Percentiles rank a stretch among this genome's conserved stretches.
phyloP scores from a whole-genome alignment of 345 rosid species.

The Kandelia obovata region DNA sequence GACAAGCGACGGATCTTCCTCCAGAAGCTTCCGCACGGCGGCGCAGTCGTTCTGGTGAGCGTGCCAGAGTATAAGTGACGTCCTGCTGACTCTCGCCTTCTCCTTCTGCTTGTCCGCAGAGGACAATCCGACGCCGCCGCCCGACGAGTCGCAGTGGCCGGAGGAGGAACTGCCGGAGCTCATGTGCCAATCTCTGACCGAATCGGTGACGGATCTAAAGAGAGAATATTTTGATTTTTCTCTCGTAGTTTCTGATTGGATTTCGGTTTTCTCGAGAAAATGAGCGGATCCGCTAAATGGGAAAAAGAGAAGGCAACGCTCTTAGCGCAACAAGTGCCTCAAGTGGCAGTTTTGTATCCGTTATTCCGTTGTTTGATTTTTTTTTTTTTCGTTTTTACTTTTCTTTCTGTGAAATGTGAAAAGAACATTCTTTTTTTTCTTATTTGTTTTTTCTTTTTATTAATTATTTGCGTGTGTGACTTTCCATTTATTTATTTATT shows the following conservation, averaged over 20 bases:
- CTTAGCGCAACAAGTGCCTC: background rate
- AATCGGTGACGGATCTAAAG: constrained; percentile 12
- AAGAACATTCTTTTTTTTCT: background rate
- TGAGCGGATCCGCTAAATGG: background rate
- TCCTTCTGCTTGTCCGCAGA: constrained; percentile 73
- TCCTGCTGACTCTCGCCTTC: constrained; percentile 96
- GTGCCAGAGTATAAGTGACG: constrained; percentile 94
- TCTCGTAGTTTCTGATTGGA: background rate
- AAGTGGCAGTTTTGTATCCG: constrained; percentile 7
- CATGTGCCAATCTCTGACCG: constrained; percentile 31
- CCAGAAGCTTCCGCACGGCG: constrained; percentile 84
- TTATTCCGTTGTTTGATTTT: constrained; percentile 21
- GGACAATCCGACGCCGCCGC: constrained; percentile 8
- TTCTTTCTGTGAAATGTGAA: background rate
- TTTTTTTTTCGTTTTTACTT: background rate
- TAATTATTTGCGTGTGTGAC: no score
- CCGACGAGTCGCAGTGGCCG: constrained; percentile 27
- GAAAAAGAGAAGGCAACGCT: background rate
- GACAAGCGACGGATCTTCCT: constrained; percentile 82
- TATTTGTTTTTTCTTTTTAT: no score
- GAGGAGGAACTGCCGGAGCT: constrained; percentile 46
- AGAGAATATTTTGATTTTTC: background rate
- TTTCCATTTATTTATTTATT: no score
- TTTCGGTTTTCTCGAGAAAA: background rate
- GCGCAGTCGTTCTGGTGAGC: constrained; percentile 91